Conservation (phyloP, 345 rosid species). For the Noccaea caerulescens region DNA sequence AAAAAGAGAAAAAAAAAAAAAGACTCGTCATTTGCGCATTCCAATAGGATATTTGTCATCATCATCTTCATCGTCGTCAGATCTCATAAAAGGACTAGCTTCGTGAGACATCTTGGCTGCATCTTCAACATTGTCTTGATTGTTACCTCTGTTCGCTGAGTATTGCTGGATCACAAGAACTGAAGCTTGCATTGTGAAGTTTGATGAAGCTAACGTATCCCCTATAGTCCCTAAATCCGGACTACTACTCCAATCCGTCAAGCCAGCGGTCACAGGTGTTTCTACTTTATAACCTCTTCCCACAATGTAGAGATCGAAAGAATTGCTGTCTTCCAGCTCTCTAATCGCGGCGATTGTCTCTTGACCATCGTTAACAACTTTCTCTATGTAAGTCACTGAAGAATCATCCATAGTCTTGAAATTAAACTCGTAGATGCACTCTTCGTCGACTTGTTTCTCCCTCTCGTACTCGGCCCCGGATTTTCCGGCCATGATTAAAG, state of each 20-base stretch:
- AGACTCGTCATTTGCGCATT: constrained; percentile 23
- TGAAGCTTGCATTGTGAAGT: constrained; percentile 54
- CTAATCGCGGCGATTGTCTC: constrained; percentile 44
- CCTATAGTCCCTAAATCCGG: constrained; percentile 68
- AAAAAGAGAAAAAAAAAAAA: background rate
- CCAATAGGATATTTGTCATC: constrained; percentile 5
- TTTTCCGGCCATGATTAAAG: background rate
- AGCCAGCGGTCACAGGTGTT: constrained; percentile 46
- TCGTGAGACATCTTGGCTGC: constrained; percentile 13
- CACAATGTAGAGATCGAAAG: constrained; percentile 53
- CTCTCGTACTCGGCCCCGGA: background rate
- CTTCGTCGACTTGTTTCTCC: constrained; percentile 48
- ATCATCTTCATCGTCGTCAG: constrained; percentile 34
- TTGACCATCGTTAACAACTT: constrained; percentile 49
- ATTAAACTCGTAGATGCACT: constrained; percentile 52
- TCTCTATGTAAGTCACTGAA: constrained; percentile 46
- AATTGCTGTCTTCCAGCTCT: constrained; percentile 41
- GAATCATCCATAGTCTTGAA: constrained; percentile 44
- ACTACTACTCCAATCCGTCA: constrained; percentile 53
- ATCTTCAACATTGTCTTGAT: constrained; percentile 19
- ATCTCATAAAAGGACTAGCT: constrained; percentile 13
- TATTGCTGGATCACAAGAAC: constrained; percentile 70
- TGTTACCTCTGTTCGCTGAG: constrained; percentile 12
- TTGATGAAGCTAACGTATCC: constrained; percentile 50
- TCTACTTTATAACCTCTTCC: constrained; percentile 54